Evolutionary conservation across 129 eudicot species (phyloP).

Genomic region (Arctium lappa): DNA sequence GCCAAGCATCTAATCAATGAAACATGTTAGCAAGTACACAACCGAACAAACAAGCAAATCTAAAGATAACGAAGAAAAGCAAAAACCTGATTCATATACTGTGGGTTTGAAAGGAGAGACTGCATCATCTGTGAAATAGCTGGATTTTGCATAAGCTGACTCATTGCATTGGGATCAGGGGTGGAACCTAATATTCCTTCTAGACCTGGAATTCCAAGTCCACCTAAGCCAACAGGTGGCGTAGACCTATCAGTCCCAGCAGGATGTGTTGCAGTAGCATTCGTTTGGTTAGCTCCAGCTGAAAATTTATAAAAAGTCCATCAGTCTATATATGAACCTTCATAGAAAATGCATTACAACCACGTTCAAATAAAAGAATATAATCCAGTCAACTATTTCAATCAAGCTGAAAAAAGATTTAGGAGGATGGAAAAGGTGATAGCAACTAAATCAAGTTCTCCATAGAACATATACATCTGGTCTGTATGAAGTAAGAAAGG

Average conservation of each 20-base stretch:
- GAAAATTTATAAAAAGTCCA: conserved; percentile 6
- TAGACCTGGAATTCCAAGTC: conserved; percentile 45
- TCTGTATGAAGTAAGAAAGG: background rate
- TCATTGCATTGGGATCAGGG: conserved; percentile 42
- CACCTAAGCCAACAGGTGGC: conserved; percentile 49
- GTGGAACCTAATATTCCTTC: conserved; percentile 42
- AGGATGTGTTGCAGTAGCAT: conserved; percentile 31
- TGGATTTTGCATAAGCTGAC: conserved; percentile 57
- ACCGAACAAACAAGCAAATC: background rate
- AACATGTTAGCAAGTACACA: background rate
- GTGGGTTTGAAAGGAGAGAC: conserved; percentile 62
- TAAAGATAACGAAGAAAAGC: background rate
- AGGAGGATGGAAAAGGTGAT: background rate
- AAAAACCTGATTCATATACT: conserved; percentile 59
- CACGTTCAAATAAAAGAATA: background rate
- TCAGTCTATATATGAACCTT: background rate
- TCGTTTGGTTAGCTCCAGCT: conserved; percentile 46
- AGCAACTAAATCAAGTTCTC: background rate
- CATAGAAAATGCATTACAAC: background rate
- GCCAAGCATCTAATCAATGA: conserved; percentile 33
- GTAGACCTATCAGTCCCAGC: conserved; percentile 42
- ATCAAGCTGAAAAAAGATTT: background rate
- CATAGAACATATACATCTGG: background rate
- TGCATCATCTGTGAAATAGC: conserved; percentile 63
- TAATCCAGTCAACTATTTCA: background rate